phyloP scores from a whole-genome alignment of 2,329 filamentous ascomycete species.

The Pseudocercospora eumusae region DNA sequence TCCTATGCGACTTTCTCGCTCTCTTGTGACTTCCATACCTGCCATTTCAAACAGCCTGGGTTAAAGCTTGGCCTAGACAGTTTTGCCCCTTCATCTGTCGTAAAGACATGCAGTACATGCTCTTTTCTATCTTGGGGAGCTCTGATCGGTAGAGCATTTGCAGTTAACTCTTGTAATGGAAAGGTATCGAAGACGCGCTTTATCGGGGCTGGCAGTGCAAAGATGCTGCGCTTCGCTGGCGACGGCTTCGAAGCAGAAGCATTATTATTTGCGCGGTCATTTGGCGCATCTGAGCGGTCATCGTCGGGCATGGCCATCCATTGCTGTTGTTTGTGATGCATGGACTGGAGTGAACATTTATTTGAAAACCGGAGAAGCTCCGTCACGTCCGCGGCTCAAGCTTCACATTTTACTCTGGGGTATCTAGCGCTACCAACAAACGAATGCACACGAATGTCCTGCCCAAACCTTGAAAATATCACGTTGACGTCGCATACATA shows the following conservation, averaged over 20 bases:
- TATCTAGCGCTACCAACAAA: not conserved
- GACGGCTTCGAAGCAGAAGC: not conserved
- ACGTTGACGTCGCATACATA: not conserved
- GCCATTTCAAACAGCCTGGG: conserved; percentile 92
- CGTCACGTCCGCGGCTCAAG: not conserved
- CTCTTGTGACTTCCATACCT: conserved; percentile 59
- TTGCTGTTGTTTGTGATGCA: not conserved
- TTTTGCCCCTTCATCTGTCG: conserved; percentile 62
- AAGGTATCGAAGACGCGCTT: conserved; percentile 82
- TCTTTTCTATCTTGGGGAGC: conserved; percentile 50
- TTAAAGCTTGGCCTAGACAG: conserved; percentile 76
- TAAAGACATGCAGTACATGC: conserved; percentile 75
- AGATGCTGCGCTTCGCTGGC: conserved; percentile 31
- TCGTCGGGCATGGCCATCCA: conserved; percentile 9
- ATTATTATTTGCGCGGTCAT: not conserved
- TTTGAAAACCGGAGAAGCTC: not conserved
- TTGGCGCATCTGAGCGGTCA: not conserved
- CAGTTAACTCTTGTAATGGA: conserved; percentile 72
- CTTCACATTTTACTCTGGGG: not conserved
- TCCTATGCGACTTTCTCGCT: not conserved
- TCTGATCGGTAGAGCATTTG: conserved; percentile 72
- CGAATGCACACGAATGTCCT: not conserved
- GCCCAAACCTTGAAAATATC: not conserved
- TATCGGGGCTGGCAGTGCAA: conserved; percentile 70
- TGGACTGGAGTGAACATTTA: not conserved